phyloP scores from a whole-genome alignment of 2,329 filamentous ascomycete species.

The Scleromitrula shiraiana region DNA sequence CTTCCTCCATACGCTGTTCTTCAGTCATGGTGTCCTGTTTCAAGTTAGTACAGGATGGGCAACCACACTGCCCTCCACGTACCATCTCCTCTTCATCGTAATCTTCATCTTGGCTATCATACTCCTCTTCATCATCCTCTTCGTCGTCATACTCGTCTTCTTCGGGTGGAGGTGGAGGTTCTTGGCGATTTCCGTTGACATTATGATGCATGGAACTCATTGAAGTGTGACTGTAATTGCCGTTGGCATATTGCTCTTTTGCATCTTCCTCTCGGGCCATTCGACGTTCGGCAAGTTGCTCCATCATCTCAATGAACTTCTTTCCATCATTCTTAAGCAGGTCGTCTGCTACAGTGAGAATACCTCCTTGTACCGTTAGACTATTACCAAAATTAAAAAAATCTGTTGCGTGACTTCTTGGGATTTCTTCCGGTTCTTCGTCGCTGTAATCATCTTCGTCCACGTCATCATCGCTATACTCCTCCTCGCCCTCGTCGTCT shows the following conservation, averaged over 20 bases:
- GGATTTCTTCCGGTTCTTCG: conserved; percentile 55
- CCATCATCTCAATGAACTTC: conserved; percentile 99
- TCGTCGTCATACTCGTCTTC: conserved; percentile 62
- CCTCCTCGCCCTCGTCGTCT: conserved; percentile 38
- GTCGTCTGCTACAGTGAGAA: conserved; percentile 97
- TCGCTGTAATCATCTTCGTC: conserved; percentile 63
- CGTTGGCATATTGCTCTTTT: conserved; percentile 52
- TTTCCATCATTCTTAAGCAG: conserved; percentile 97
- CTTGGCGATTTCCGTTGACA: conserved; percentile 38
- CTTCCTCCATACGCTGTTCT: conserved; percentile 98
- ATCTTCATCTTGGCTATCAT: conserved; percentile 55
- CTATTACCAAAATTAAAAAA: conserved; percentile 98
- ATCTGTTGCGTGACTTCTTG: conserved; percentile 64
- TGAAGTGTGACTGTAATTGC: conserved; percentile 46
- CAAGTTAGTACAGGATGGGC: conserved; percentile 30
- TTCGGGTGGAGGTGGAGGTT: conserved; percentile 65
- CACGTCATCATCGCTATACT: conserved; percentile 40
- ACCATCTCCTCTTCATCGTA: conserved; percentile 73
- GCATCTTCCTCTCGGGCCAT: conserved; percentile 96
- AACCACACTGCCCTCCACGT: conserved; percentile 28
- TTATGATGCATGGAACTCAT: conserved; percentile 45
- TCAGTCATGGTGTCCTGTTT: conserved; percentile 89
- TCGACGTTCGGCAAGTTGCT: conserved; percentile 90
- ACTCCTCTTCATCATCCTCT: conserved; percentile 52
- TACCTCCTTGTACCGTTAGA: conserved; percentile 92